Evolutionary conservation across 441 rosid species (phyloP).

Genomic region (Populus tomentosa): DNA sequence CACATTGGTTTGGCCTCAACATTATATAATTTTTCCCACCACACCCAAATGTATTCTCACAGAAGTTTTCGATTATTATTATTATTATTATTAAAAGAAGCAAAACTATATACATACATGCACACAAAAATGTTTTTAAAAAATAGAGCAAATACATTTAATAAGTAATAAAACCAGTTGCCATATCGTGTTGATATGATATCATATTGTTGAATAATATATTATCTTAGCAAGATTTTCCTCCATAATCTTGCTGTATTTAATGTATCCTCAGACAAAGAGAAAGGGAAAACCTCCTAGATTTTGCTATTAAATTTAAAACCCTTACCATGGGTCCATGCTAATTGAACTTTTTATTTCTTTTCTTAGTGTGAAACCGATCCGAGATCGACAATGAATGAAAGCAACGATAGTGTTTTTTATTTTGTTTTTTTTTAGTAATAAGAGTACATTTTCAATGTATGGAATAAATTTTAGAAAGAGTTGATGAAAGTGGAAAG

Average conservation of each 20-base stretch:
- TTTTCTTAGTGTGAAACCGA: background rate
- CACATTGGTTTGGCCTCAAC: accelerated
- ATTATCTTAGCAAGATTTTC: background rate
- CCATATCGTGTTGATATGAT: background rate
- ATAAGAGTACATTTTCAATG: background rate
- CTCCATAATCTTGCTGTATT: background rate
- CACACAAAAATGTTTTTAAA: no score
- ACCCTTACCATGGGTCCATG: background rate
- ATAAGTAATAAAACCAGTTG: background rate
- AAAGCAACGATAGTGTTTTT: background rate
- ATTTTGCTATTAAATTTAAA: no score
- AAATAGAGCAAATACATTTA: background rate
- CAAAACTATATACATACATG: background rate
- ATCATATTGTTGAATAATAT: background rate
- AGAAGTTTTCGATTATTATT: background rate
- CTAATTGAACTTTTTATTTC: no score
- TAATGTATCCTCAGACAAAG: background rate
- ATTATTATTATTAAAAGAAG: no score
- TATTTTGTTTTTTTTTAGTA: background rate
- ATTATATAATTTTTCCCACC: background rate
- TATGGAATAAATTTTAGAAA: background rate
- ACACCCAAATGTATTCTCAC: background rate
- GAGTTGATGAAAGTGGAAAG: background rate
- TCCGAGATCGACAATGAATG: background rate
- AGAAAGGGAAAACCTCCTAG: background rate